Evolutionary conservation across 2,329 filamentous ascomycete species (phyloP), one percentile per base, ranked within the genome.

Genomic region (Podosphaera fusca): DNA sequence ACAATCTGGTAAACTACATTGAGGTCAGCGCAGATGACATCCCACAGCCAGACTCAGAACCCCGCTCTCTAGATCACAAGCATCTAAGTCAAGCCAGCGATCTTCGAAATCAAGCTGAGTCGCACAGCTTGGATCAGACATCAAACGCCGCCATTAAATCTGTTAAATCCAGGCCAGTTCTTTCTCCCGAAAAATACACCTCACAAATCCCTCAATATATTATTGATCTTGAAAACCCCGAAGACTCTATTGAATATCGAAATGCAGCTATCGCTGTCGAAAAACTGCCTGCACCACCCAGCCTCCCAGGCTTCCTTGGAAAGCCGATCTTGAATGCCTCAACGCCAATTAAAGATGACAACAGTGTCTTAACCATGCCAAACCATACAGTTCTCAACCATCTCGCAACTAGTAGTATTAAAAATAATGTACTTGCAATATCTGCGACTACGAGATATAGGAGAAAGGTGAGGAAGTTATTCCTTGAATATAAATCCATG

Each of bases 371-470:
- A 61, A 92, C 87, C 63, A 90, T 95, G 78, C 92, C 92, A 12
- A 98, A 96, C 65, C 90, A 98, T 67, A 95, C 92, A 0, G 87
- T 96, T 36, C 73, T 98, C 61, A 98, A 98, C 63, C 92, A 98
- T 69, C 74, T 98, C 63, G 90, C 90, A 54, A 98, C 92, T 2
- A 96, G 90, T 70, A 95, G 89, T 69, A 98, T 98, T 70, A 95
- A 95, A 73, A 88, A 95, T 63, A 89, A 90, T 61, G 86, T 96
- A 33, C 75, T 98, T 61, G 92, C 92, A 38, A 94, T 94, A 4
- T 95, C 89, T 66, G 90, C 87, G 12, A 98, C 92, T 4, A 98
- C 92, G n/a, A 79, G 92, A 69, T 98, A 96, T 70, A 94, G 88
- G 73, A 84, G 86, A 70, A 98, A 98, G 80, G 87, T 87, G 66